These are phyloP conservation scores for Candida corydali DNA, from an alignment of 805 yeast species.

Conservation along the genomic window DNA sequence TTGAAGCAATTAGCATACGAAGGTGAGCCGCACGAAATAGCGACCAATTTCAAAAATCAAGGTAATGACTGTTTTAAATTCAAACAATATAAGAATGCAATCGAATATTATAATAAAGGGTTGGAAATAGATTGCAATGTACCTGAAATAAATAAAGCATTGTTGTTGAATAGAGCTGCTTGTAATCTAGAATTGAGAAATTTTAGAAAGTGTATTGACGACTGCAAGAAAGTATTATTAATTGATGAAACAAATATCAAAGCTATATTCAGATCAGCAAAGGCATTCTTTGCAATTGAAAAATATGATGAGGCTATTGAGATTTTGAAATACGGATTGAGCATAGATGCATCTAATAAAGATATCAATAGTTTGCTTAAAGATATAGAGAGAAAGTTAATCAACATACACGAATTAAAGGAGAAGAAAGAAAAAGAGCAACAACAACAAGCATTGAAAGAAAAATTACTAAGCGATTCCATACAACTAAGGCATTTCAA, in stretches of 20 bases:
- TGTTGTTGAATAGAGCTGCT: slow-evolving; percentile 83
- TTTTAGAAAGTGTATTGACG: slow-evolving; percentile 81
- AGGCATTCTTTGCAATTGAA: slow-evolving; percentile 68
- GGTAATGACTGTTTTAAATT: slow-evolving; percentile 83
- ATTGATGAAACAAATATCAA: slow-evolving; percentile 69
- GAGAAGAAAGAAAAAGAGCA: slow-evolving; percentile 32
- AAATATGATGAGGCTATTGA: slow-evolving; percentile 69
- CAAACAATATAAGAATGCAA: slow-evolving; percentile 71
- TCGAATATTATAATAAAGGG: slow-evolving; percentile 76
- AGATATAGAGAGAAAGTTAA: slow-evolving; percentile 38
- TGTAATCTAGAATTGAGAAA: slow-evolving; percentile 84
- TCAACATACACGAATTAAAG: slow-evolving; percentile 22
- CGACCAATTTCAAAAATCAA: slow-evolving; percentile 83
- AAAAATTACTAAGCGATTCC: slow-evolving; percentile 52
- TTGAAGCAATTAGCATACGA: slow-evolving; percentile 88
- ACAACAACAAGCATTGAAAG: slow-evolving; percentile 38
- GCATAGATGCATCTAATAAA: slow-evolving; percentile 54
- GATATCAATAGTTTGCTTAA: slow-evolving; percentile 47
- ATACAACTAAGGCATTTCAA: slow-evolving; percentile 54
- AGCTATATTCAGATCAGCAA: slow-evolving; percentile 82
- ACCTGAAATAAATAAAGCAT: slow-evolving; percentile 50
- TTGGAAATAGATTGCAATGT: slow-evolving; percentile 64
- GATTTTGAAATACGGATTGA: slow-evolving; percentile 61
- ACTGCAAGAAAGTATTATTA: slow-evolving; percentile 67
- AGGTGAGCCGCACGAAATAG: slow-evolving; percentile 92